phyloP scores from a whole-genome alignment of 805 yeast genomes.

The Yarrowia porcina region DNA sequence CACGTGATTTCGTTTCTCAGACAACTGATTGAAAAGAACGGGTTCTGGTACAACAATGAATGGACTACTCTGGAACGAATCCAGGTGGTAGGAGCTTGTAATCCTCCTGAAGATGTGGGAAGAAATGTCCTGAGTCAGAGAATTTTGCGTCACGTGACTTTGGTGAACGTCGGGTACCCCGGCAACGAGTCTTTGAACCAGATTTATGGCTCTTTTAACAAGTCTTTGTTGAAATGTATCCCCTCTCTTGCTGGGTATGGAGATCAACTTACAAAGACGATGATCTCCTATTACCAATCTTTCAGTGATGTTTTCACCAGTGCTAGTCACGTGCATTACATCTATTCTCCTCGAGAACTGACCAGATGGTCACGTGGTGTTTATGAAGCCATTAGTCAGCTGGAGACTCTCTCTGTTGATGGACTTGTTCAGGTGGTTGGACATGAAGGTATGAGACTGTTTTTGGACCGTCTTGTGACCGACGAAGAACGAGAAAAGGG shows the following conservation, averaged over 20 bases:
- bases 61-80: constrained; percentile 68
- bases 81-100: constrained; percentile 93
- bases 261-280: constrained; percentile 53
- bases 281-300: constrained; percentile 59
- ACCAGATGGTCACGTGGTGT: constrained; percentile 87
- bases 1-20: constrained; percentile 66
- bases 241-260: constrained; percentile 60
- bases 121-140: constrained; percentile 56
- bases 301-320: constrained; percentile 1
- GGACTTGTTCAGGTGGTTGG: constrained; percentile 65
- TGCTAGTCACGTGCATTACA: constrained; percentile 52
- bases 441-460: constrained; percentile 76
- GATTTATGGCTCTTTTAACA: constrained; percentile 60
- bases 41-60: constrained; percentile 68
- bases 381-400: constrained; percentile 46
- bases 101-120: constrained; percentile 81
- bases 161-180: constrained; percentile 79
- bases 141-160: constrained; percentile 61
- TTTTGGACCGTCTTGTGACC: constrained; percentile 64
- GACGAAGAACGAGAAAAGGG: constrained; percentile 52
- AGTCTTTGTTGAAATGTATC: constrained; percentile 54
- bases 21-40: constrained; percentile 66
- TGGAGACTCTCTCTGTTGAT: constrained; percentile 41
- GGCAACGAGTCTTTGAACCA: constrained; percentile 55
- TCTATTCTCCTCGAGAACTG: constrained; percentile 85